Evolutionary conservation across 2,329 filamentous ascomycete genomes (phyloP).

Genomic region (Aspergillus sp.): DNA sequence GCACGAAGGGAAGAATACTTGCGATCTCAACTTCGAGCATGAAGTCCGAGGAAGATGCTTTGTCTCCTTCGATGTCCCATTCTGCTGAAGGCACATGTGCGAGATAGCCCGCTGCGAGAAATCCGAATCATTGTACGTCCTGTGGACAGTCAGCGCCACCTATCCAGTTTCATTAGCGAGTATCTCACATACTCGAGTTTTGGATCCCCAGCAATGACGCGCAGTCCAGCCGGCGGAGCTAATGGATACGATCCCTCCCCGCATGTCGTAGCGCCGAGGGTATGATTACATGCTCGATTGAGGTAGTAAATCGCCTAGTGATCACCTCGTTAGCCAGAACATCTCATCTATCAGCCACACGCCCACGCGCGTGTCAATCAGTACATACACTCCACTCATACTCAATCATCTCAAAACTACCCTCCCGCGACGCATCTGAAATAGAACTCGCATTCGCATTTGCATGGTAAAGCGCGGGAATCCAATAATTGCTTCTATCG

Average conservation of each 20-base stretch:
- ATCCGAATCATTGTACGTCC: conserved; percentile 25
- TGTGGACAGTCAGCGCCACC: conserved; percentile 1
- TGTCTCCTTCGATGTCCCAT: conserved; percentile 49
- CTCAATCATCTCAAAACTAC: conserved; percentile 25
- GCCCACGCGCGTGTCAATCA: background rate
- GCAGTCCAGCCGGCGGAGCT: conserved; percentile 30
- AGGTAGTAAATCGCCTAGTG: conserved; percentile 29
- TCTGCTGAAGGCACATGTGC: conserved; percentile 60
- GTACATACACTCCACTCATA: conserved; percentile 23
- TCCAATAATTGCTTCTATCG: conserved; percentile 79
- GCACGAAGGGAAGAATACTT: conserved; percentile 45
- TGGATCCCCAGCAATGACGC: conserved; percentile 28
- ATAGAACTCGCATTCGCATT: conserved; percentile 33
- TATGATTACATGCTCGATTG: conserved; percentile 28
- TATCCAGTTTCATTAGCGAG: background rate
- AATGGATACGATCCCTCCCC: conserved; percentile 11
- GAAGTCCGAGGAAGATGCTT: conserved; percentile 66
- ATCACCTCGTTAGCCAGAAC: background rate
- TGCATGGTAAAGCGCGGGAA: conserved; percentile 69
- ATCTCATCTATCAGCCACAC: background rate
- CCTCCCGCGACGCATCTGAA: conserved; percentile 35
- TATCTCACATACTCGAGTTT: conserved; percentile 19
- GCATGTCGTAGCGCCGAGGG: conserved; percentile 19
- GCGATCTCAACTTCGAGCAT: conserved; percentile 33
- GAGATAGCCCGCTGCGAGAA: conserved; percentile 54